Percentiles rank a stretch among this genome's conserved stretches.
These are phyloP conservation scores for Blastobotrys apis DNA, from an alignment of 1,139 yeast species.

Conservation along the genomic window DNA sequence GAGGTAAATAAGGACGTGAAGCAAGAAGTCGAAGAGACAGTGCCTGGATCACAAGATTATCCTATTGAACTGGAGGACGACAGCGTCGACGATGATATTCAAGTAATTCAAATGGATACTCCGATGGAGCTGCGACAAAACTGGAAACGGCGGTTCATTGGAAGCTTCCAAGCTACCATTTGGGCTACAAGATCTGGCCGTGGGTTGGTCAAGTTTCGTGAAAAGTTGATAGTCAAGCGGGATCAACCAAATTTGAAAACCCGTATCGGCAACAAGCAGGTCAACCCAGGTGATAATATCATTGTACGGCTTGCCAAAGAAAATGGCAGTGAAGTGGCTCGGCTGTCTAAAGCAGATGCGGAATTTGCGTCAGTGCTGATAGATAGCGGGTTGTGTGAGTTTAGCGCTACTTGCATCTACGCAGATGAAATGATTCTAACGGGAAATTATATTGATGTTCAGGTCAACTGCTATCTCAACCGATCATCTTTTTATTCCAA, in stretches of 20 bases:
- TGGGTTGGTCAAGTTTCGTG: constrained; percentile 49
- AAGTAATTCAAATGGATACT: constrained; percentile 6
- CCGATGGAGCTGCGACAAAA: constrained; percentile 17
- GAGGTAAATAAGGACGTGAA: too few relatives aligned
- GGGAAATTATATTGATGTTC: constrained; percentile 68
- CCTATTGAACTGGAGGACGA: constrained; percentile 2
- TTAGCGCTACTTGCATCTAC: constrained; percentile 58
- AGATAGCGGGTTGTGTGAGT: constrained; percentile 51
- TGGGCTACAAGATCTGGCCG: constrained; percentile 80
- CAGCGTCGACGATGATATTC: constrained; percentile 8
- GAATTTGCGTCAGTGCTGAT: constrained; percentile 63
- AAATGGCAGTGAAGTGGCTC: constrained; percentile 62
- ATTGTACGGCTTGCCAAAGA: constrained; percentile 34
- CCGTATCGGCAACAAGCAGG: constrained; percentile 8
- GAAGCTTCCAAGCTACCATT: constrained; percentile 67
- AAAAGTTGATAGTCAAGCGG: constrained; percentile 42
- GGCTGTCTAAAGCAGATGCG: constrained; percentile 71
- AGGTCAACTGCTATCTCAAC: constrained; percentile 57
- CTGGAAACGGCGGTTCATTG: constrained; percentile 47
- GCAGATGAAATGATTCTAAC: constrained; percentile 56
- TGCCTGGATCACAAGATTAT: neutral
- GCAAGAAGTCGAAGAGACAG: neutral
- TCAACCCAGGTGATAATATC: constrained; percentile 26
- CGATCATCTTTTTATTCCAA: constrained; percentile 46
- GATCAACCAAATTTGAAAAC: constrained; percentile 11